A percentile compares a stretch with the other conserved stretches of the same genome.
These are phyloP conservation scores for Candida arabinofermentans DNA, from an alignment of 805 yeast species.

Conservation along the genomic window DNA sequence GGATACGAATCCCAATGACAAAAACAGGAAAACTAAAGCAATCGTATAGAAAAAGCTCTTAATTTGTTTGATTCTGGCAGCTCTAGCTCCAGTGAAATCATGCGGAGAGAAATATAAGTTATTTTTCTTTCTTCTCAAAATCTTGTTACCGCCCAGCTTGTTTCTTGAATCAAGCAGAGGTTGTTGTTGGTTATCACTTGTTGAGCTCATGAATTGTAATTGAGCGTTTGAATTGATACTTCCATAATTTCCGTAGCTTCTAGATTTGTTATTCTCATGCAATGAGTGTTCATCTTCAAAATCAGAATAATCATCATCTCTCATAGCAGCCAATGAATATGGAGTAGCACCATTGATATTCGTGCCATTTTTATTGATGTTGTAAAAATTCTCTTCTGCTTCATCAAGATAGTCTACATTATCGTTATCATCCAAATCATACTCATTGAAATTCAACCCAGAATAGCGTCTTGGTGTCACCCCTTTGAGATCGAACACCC, in stretches of 20 bases:
- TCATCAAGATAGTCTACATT: conserved; percentile 43
- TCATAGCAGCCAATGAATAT: conserved; percentile 4
- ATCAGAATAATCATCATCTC: conserved; percentile 23
- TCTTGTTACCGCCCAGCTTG: conserved; percentile 9
- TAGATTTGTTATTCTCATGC: conserved; percentile 10
- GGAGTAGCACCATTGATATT: background rate
- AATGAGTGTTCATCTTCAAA: conserved; percentile 24
- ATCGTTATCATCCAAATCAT: conserved; percentile 50
- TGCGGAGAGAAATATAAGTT: conserved; percentile 34
- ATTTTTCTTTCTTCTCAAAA: conserved; percentile 18
- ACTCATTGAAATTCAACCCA: conserved; percentile 36
- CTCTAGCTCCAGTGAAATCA: conserved; percentile 32
- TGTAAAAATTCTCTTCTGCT: conserved; percentile 14
- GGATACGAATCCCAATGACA: conserved; percentile 69
- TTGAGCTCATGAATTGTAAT: background rate
- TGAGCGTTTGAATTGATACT: conserved; percentile 11
- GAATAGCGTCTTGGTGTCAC: conserved; percentile 70
- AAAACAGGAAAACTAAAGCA: conserved; percentile 43
- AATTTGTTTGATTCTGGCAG: conserved; percentile 27
- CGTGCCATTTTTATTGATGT: background rate
- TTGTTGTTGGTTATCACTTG: conserved; percentile 4
- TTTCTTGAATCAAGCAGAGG: conserved; percentile 13
- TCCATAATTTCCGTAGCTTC: conserved; percentile 14
- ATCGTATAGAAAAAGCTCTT: conserved; percentile 39
- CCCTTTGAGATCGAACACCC: conserved; percentile 68